A percentile compares a stretch with the other conserved stretches of the same genome.
Conservation (phyloP, 371 early-diverging fungal species). For the Mortierella polycephala region DNA sequence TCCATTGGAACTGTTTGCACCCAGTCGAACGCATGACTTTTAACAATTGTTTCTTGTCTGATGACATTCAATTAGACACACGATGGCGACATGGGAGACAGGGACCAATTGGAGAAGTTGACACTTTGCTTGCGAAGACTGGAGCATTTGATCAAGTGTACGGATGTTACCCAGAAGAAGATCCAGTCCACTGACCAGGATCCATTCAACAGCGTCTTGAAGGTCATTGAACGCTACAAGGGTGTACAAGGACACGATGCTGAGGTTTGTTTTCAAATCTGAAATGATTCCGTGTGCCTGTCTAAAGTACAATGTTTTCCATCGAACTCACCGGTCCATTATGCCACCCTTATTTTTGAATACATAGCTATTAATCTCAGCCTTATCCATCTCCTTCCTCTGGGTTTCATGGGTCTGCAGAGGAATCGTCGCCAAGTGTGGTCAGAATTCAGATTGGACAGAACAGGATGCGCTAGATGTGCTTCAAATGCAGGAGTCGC, state of each 20-base stretch:
- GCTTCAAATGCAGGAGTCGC: conserved; percentile 54
- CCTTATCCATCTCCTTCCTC: conserved; percentile 42
- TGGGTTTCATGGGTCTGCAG: conserved; percentile 58
- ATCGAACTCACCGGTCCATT: not conserved
- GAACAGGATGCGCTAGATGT: conserved; percentile 27
- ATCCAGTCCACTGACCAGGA: conserved; percentile 13
- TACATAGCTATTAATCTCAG: conserved; percentile 27
- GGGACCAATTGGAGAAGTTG: conserved; percentile 13
- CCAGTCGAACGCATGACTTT: too few relatives aligned
- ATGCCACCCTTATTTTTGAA: not conserved
- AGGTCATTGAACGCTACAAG: conserved; percentile 25
- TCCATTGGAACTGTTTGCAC: too few relatives aligned
- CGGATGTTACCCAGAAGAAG: conserved; percentile 32
- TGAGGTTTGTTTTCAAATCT: conserved; percentile 14
- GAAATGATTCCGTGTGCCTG: too few relatives aligned
- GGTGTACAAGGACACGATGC: conserved; percentile 20
- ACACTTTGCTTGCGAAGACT: conserved; percentile 24
- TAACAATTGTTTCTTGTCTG: not conserved
- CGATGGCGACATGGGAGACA: conserved; percentile 13
- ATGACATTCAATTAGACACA: not conserved
- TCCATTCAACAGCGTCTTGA: conserved; percentile 29
- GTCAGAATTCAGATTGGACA: conserved; percentile 52
- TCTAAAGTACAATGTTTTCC: too few relatives aligned
- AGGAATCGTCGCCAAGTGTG: conserved; percentile 52
- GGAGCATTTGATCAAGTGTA: conserved; percentile 44